Evolutionary conservation across 2,329 filamentous ascomycete genomes (phyloP).

Genomic region (Beauveria sp.): DNA sequence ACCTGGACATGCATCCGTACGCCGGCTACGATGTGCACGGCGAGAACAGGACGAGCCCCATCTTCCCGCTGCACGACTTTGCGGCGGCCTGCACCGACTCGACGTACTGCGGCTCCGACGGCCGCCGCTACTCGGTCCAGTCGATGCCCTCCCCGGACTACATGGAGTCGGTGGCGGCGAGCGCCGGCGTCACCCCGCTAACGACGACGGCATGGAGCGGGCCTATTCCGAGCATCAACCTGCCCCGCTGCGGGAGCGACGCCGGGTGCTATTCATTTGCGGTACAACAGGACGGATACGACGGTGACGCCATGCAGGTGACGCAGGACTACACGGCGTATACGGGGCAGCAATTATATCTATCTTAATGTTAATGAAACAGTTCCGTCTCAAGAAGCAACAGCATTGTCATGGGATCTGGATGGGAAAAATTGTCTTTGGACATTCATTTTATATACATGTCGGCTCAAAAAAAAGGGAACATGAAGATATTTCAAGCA

Average conservation of each 20-base stretch:
- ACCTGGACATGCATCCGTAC: not conserved
- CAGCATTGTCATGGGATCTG: not conserved
- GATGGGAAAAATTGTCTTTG: not conserved
- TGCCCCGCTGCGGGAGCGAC: not conserved
- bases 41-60: not conserved
- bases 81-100: not conserved
- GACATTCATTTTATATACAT: not conserved
- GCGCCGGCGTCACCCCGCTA: not conserved
- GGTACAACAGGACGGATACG: not conserved
- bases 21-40: not conserved
- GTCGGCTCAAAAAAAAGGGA: not conserved
- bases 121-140: conserved; percentile 1
- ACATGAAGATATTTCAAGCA: not conserved
- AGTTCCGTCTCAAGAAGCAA: not conserved
- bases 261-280: not conserved
- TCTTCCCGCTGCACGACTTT: not conserved
- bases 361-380: conserved; percentile 5
- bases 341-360: not conserved
- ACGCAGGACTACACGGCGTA: not conserved
- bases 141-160: not conserved
- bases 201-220: not conserved
- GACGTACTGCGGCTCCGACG: not conserved
- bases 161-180: not conserved
- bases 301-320: not conserved
- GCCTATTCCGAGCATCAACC: not conserved